Evolutionary conservation across 2,329 filamentous ascomycete species (phyloP).

Genomic region (Penicillium sp.): DNA sequence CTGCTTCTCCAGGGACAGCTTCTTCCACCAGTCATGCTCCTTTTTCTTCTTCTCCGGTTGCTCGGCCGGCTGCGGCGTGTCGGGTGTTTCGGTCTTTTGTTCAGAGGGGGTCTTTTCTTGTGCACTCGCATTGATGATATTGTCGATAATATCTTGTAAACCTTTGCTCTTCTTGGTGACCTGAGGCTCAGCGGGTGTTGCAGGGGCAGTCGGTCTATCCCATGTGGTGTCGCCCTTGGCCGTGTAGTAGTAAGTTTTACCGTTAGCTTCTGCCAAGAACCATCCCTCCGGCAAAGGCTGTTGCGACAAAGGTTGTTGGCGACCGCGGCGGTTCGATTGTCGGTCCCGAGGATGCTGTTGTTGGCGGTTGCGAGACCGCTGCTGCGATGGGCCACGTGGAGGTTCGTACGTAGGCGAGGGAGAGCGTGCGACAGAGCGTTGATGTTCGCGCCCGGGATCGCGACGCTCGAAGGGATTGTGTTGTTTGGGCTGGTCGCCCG

Average conservation of each 20-base stretch:
- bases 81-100: slow-evolving; percentile 55
- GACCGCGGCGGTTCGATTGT: slow-evolving; percentile 53
- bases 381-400: slow-evolving; percentile 45
- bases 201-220: slow-evolving; percentile 70
- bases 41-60: slow-evolving; percentile 50
- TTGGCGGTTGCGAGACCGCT: slow-evolving; percentile 60
- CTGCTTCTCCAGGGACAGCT: slow-evolving; percentile 66
- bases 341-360: slow-evolving; percentile 48
- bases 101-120: slow-evolving; percentile 55
- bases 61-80: slow-evolving; percentile 60
- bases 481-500: slow-evolving; percentile 53
- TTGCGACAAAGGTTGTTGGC: slow-evolving; percentile 40
- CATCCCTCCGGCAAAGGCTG: slow-evolving; percentile 73
- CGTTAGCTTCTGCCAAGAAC: slow-evolving; percentile 73
- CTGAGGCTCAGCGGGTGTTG: slow-evolving; percentile 59
- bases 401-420: slow-evolving; percentile 48
- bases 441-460: slow-evolving; percentile 50
- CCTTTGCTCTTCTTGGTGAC: slow-evolving; percentile 57
- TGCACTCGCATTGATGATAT: slow-evolving; percentile 77
- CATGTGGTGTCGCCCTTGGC: slow-evolving; percentile 75
- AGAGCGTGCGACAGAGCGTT: slow-evolving; percentile 53
- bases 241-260: slow-evolving; percentile 79
- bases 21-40: slow-evolving; percentile 52
- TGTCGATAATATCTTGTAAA: slow-evolving; percentile 71
- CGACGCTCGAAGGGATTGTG: slow-evolving; percentile 64